Conservation (phyloP, 2,329 filamentous ascomycete genomes). For the Colletotrichum kahawae region DNA sequence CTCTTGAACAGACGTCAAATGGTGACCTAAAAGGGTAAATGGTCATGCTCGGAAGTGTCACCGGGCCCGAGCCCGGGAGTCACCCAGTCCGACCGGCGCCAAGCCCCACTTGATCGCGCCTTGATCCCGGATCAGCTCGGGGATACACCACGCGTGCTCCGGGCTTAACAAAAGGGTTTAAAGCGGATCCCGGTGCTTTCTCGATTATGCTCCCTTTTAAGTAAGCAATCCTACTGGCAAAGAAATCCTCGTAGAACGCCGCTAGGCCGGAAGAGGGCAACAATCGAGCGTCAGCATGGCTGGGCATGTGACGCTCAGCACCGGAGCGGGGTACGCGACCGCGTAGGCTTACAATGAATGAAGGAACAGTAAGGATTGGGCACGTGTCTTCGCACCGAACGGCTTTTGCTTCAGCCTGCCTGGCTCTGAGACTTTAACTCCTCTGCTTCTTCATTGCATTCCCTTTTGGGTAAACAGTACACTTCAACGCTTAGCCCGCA, state of each 20-base stretch:
- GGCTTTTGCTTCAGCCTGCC: neutral
- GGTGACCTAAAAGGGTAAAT: neutral
- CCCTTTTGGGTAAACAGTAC: neutral
- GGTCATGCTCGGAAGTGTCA: neutral
- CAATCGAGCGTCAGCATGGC: neutral
- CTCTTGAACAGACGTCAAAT: neutral
- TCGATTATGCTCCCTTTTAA: neutral
- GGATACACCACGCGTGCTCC: neutral
- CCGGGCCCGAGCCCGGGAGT: neutral
- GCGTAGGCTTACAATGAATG: neutral
- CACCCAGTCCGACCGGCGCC: neutral
- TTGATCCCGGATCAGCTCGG: too few relatives aligned
- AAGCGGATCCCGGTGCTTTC: neutral
- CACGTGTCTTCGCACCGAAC: neutral
- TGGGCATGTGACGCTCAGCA: neutral
- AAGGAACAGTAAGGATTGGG: neutral
- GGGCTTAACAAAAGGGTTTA: neutral
- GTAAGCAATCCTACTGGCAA: neutral
- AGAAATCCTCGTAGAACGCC: neutral
- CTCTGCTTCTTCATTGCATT: neutral
- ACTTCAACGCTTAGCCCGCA: neutral
- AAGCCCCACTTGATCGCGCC: neutral
- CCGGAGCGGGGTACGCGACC: neutral
- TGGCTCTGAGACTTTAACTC: neutral
- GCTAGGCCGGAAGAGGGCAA: slow-evolving; percentile 12